Evolutionary conservation across 768 basidiomycete species (phyloP).

Genomic region (Mycena albidolilacea): DNA sequence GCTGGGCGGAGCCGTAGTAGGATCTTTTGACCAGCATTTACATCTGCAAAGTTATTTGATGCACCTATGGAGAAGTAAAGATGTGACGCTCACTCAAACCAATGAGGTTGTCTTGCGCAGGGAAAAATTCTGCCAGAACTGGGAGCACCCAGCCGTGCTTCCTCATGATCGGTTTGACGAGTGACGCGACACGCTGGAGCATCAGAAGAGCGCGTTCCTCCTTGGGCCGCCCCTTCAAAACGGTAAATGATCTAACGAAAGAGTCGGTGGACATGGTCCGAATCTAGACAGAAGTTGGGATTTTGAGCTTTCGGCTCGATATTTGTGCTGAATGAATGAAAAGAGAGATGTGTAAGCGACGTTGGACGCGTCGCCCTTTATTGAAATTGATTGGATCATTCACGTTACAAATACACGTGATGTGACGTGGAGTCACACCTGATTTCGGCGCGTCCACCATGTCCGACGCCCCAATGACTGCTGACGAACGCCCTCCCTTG

Average conservation of each 20-base stretch:
- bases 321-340: too few species aligned
- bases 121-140: constrained; percentile 90
- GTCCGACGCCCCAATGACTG: constrained; percentile 46
- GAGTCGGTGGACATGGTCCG: constrained; percentile 51
- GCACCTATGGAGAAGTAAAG: constrained; percentile 19
- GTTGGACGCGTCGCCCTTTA: too few species aligned
- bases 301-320: too few species aligned
- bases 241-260: constrained; percentile 77
- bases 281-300: too few species aligned
- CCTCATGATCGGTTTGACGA: constrained; percentile 96
- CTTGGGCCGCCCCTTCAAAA: constrained; percentile 78
- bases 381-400: too few species aligned
- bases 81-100: constrained; percentile 62
- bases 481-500: constrained; percentile 53
- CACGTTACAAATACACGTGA: not conserved
- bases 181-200: constrained; percentile 78
- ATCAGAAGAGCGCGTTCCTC: constrained; percentile 77
- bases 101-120: constrained; percentile 77
- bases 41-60: constrained; percentile 59
- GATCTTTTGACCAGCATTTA: constrained; percentile 88
- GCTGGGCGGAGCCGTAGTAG: constrained; percentile 85
- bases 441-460: constrained; percentile 30
- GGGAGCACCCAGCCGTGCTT: constrained; percentile 87
- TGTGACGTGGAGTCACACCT: not conserved
- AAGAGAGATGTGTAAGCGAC: too few species aligned